These are phyloP conservation scores for Aspergillus bridgeri DNA, from an alignment of 495 filamentous ascomycete genomes.

Conservation along the genomic window DNA sequence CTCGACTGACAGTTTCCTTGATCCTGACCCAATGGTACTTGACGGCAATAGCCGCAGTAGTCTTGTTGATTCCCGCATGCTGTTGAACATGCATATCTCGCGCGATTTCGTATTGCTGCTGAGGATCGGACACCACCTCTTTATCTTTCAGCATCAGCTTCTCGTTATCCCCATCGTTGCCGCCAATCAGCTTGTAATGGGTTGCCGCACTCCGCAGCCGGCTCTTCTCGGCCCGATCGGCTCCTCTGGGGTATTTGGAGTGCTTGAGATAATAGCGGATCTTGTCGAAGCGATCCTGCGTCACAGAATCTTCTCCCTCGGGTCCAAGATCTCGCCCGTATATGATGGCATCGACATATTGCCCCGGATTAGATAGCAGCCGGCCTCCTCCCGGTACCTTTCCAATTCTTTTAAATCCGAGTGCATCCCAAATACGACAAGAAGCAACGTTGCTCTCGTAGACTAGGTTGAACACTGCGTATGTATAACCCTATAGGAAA, in stretches of 20 bases:
- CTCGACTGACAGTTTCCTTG: slow-evolving; percentile 92
- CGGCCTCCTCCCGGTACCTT: slow-evolving; percentile 84
- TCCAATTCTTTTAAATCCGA: slow-evolving; percentile 98
- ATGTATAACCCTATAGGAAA: slow-evolving; percentile 70
- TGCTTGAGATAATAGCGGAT: slow-evolving; percentile 96
- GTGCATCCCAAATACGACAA: slow-evolving; percentile 90
- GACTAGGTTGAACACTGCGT: slow-evolving; percentile 96
- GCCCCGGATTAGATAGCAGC: slow-evolving; percentile 73
- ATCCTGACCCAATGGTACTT: slow-evolving; percentile 98
- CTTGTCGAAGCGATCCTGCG: slow-evolving; percentile 97
- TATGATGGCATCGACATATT: slow-evolving; percentile 91
- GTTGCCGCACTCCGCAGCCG: slow-evolving; percentile 89
- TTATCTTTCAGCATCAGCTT: slow-evolving; percentile 96
- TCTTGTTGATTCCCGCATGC: slow-evolving; percentile 98
- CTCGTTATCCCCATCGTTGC: slow-evolving; percentile 54
- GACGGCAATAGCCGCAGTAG: slow-evolving; percentile 88
- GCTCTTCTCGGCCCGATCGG: slow-evolving; percentile 93
- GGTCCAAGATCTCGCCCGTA: slow-evolving; percentile 83
- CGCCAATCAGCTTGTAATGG: slow-evolving; percentile 76
- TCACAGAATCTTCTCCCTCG: slow-evolving; percentile 81
- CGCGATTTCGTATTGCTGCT: slow-evolving; percentile 89
- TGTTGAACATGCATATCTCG: slow-evolving; percentile 65
- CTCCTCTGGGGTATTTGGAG: slow-evolving; percentile 87
- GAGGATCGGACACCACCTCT: slow-evolving; percentile 89
- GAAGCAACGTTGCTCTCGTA: slow-evolving; percentile 97